phyloP scores from a whole-genome alignment of 805 yeast species.

The Cyberlindnera lachancei region DNA sequence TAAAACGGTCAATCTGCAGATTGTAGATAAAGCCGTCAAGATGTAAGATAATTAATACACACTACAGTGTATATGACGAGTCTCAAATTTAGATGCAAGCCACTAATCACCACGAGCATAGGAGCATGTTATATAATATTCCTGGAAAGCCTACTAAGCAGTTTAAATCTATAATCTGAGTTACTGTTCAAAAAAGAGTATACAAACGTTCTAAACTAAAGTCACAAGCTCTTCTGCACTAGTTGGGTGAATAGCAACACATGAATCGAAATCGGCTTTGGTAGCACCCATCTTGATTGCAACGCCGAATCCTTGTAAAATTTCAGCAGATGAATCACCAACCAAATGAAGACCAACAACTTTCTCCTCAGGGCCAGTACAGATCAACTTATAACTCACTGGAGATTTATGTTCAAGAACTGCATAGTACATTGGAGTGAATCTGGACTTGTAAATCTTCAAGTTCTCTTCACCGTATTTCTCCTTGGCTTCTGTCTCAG shows the following conservation, averaged over 20 bases:
- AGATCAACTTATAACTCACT: conserved; percentile 76
- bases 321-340: conserved; percentile 88
- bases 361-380: conserved; percentile 76
- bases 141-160: background rate
- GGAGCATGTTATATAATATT: no score
- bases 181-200: no score
- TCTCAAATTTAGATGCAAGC: no score
- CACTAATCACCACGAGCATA: no score
- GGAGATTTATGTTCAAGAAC: conserved; percentile 75
- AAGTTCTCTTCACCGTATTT: conserved; percentile 75
- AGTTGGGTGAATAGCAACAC: conserved; percentile 98
- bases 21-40: no score
- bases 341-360: conserved; percentile 93
- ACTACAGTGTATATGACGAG: no score
- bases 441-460: conserved; percentile 75
- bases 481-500: conserved; percentile 69
- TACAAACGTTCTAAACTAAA: no score
- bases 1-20: no score
- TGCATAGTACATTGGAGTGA: conserved; percentile 90
- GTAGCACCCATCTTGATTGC: conserved; percentile 99
- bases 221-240: conserved; percentile 98
- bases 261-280: conserved; percentile 86
- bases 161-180: background rate
- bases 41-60: no score
- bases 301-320: conserved; percentile 96